phyloP scores from a whole-genome alignment of 257 asterid genomes.

The Lavandula angustifolia region DNA sequence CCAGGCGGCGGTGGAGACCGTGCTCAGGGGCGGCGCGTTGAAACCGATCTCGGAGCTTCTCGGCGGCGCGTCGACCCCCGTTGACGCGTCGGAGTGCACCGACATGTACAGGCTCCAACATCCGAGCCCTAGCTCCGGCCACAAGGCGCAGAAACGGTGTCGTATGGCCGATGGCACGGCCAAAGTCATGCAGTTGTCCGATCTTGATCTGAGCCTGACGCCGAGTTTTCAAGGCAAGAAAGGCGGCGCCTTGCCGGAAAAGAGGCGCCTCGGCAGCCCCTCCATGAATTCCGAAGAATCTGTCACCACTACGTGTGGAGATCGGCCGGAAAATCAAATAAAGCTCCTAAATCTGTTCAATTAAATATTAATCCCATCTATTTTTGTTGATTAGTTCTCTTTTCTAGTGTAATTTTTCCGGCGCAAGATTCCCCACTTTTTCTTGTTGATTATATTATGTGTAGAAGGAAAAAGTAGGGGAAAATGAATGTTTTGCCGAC shows the following conservation, averaged over 20 bases:
- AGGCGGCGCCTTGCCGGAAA: constrained; percentile 35
- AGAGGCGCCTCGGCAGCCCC: constrained; percentile 64
- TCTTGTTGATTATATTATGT: constrained; percentile 24
- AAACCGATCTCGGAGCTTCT: constrained; percentile 46
- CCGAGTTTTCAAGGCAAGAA: constrained; percentile 40
- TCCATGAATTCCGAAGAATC: constrained; percentile 84
- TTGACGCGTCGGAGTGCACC: constrained; percentile 58
- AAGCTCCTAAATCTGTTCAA: constrained; percentile 66
- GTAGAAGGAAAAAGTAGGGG: constrained; percentile 41
- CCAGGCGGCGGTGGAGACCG: constrained; percentile 65
- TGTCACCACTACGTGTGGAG: constrained; percentile 61
- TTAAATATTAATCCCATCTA: constrained; percentile 27
- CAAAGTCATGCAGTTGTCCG: constrained; percentile 43
- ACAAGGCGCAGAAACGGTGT: constrained; percentile 46
- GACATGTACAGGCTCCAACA: constrained; percentile 39
- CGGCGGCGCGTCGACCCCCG: constrained; percentile 42
- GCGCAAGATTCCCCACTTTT: constrained; percentile 74
- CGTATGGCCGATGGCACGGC: constrained; percentile 46
- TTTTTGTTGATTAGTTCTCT: not conserved
- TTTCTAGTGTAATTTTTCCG: constrained; percentile 30
- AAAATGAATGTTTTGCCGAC: constrained; percentile 72
- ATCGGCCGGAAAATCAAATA: constrained; percentile 40
- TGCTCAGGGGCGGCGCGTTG: constrained; percentile 57
- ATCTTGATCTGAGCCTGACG: constrained; percentile 69
- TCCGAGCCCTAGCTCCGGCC: constrained; percentile 25